Evolutionary conservation across 2,329 filamentous ascomycete genomes (phyloP), one percentile per base, ranked within the genome.

Genomic region (Penicillium glabrum): DNA sequence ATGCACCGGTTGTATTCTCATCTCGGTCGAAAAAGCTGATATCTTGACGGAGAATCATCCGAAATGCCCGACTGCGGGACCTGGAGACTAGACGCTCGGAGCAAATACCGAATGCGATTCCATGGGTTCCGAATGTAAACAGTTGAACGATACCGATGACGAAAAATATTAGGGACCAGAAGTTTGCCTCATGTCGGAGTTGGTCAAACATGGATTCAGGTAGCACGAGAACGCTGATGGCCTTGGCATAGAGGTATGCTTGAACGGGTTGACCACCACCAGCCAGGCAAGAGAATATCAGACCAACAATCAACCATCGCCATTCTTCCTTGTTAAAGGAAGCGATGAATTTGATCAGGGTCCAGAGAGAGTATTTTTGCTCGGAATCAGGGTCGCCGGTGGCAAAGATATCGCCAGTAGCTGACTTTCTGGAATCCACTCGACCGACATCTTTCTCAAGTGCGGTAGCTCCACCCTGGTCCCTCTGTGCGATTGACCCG

Each of bases 21-120:
- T 96, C 90, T 45, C 82, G 83, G 73, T 98, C 95, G 66, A 97
- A 99, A 74, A 93, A 98, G 29, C 86, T 80, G 56, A 98, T 93
- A 61, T 98, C 95, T 75, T 98, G 93, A 61, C 93, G 89, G 51
- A 98, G 85, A 79, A 98, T 91, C 24, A 88, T 83, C 27, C 93
- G 84, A 80, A 99, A 97, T 8, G 92, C 89, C 56, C 81, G 82
- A 72, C 95, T 87, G 66, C 95, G 86, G 1, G 93, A 91, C 19
- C 91, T 87, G 70, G 91, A 90, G 53, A 97, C 84, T 23, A 98
- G 83, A 41, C 86, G 83, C 77, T 96, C 91, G n/a, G 91, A 95
- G 77, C 90, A 93, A 67, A 86, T 87, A 21, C 91, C 93, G 65
- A 98, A 93, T 1, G 87, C 80, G 51, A 89, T 67, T 49, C 91